Percentiles rank a stretch among this genome's conserved stretches.
Conservation (phyloP, 2,329 filamentous ascomycete genomes). For the Eutypella sp. region DNA sequence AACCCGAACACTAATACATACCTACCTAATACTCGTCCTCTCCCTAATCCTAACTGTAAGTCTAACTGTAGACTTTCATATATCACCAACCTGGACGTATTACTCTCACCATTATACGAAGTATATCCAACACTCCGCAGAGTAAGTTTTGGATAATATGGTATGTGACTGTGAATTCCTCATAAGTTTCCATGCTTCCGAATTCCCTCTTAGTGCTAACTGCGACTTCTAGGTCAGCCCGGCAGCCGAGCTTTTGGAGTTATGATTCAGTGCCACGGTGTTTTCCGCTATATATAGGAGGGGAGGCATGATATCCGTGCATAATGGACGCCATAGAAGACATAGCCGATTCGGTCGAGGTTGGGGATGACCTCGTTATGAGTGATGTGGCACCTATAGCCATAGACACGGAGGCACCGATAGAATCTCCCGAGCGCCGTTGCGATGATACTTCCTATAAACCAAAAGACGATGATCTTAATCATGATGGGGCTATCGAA, state of each 20-base stretch:
- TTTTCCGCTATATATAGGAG: neutral
- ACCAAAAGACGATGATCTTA: neutral
- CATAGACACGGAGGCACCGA: neutral
- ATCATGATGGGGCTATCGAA: neutral
- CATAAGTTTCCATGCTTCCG: neutral
- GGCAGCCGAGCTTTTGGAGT: too few relatives aligned
- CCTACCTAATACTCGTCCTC: constrained; percentile 7
- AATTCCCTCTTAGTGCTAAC: neutral
- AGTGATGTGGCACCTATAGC: neutral
- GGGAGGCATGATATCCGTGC: neutral
- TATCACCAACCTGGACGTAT: neutral
- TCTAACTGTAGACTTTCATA: neutral
- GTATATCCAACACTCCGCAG: too few relatives aligned
- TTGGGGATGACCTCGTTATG: neutral
- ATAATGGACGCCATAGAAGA: neutral
- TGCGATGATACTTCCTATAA: neutral
- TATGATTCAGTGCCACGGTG: neutral
- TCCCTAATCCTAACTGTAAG: too few relatives aligned
- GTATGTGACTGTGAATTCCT: neutral
- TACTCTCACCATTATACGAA: too few relatives aligned
- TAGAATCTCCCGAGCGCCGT: neutral
- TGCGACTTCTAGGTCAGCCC: too few relatives aligned
- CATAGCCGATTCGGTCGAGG: neutral
- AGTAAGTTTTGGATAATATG: too few relatives aligned
- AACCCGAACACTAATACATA: too few relatives aligned